These are phyloP conservation scores for Aquilaria malaccensis DNA, from an alignment of 345 rosid species.

Conservation along the genomic window DNA sequence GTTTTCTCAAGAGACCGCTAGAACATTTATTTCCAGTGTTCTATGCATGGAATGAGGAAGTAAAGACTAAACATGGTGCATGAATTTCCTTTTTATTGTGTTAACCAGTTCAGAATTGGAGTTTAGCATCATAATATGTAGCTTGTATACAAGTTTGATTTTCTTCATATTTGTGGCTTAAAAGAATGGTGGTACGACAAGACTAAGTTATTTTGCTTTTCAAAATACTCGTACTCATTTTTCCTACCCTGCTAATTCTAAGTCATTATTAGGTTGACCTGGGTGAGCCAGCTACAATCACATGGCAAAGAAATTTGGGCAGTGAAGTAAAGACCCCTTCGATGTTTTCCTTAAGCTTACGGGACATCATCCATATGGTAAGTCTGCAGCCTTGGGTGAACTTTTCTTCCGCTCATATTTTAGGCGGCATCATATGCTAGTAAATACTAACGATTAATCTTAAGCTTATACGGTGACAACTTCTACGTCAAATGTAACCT, in stretches of 20 bases:
- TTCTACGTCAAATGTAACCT: not conserved
- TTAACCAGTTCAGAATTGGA: not conserved
- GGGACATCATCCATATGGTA: slow-evolving; percentile 56
- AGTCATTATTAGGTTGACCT: slow-evolving; percentile 28
- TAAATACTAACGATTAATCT: not conserved
- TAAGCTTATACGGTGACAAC: not conserved
- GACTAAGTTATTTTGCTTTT: no score
- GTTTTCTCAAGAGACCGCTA: no score
- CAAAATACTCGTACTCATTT: not conserved
- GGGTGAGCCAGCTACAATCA: slow-evolving; percentile 36
- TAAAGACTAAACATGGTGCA: no score
- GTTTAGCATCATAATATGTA: not conserved
- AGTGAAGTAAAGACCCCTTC: slow-evolving; percentile 28
- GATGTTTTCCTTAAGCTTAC: slow-evolving; percentile 26
- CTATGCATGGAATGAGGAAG: no score
- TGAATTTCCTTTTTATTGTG: no score
- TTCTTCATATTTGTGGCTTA: no score
- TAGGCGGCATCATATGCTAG: no score
- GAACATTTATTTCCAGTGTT: no score
- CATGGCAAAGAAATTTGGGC: slow-evolving; percentile 54
- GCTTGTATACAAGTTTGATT: not conserved
- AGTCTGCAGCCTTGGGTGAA: not conserved
- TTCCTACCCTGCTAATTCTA: not conserved
- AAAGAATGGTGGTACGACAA: no score
- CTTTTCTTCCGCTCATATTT: no score